Evolutionary conservation across 257 asterid genomes (phyloP), one percentile per base, ranked within the genome.

Genomic region (Gentiana dahurica): DNA sequence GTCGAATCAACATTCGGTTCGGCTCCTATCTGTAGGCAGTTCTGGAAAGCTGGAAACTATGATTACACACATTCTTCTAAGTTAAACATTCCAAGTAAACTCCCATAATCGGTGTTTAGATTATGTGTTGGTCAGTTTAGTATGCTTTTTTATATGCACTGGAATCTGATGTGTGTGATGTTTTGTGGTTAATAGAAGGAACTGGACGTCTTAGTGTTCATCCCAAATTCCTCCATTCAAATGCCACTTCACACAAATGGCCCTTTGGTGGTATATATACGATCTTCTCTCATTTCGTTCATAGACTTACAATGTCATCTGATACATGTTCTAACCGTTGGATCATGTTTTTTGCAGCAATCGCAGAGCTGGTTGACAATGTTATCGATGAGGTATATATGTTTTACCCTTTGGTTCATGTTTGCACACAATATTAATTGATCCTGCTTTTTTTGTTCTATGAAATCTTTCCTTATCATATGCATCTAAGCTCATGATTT

Each of bases 201-300:
- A 65, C 89, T 24, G 73, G 80, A 59, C 75, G 79, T 76, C 82
- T 90, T 58, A 87, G 65, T 53, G 72, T 90, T 58, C 98, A 90
- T 68, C 98, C 98, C 44, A 90, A 87, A 68, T 90, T 90, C 75
- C 95, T 90, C 62, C 98, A 90, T 65, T 90, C 96, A 53, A 90
- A 90, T 77, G 98, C 98, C 51, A 90, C 96, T 54, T 90, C 98
- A 32, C 98, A 90, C 75, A 90, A 90, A 74, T 90, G 98, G 98
- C 95, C 95, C 53, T 90, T 90, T 61, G 96, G 96, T 62, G 98
- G 95, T 90, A 81, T 53, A 91, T 54, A 5, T 41, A 41, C 10
- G 46, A 7, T 5, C 46, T 2, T 6, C 9, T 41, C 9, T 41
- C 46, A 5, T 41, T 41, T 4, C 2, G 46, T 10, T 5, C 46